These are phyloP conservation scores for Botryotinia narcissicola DNA, from an alignment of 2,329 filamentous ascomycete species.

Conservation along the genomic window DNA sequence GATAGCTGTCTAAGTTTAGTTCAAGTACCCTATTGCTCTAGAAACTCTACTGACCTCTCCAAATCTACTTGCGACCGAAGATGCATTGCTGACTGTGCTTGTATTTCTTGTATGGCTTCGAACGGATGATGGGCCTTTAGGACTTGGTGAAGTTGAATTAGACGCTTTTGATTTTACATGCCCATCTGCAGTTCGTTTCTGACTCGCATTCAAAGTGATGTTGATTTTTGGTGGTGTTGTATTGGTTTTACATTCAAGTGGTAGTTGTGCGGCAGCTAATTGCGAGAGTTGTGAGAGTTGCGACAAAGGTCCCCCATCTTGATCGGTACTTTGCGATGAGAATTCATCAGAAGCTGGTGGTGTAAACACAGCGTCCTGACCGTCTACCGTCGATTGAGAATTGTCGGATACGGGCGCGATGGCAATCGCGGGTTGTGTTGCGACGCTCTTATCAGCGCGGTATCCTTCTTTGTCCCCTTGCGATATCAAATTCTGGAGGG, in stretches of 20 bases:
- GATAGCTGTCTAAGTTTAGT: conserved; percentile 36
- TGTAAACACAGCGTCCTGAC: conserved; percentile 43
- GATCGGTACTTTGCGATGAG: conserved; percentile 42
- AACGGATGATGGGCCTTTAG: conserved; percentile 15
- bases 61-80: conserved; percentile 65
- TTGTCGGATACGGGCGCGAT: conserved; percentile 41
- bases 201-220: conserved; percentile 42
- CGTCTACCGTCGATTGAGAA: conserved; percentile 46
- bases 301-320: conserved; percentile 50
- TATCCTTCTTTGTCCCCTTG: not conserved
- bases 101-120: conserved; percentile 66
- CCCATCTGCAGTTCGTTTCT: conserved; percentile 77
- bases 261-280: conserved; percentile 52
- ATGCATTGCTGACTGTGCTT: conserved; percentile 62
- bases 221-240: conserved; percentile 27
- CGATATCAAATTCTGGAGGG: conserved; percentile 13
- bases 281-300: conserved; percentile 56
- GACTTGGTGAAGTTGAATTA: conserved; percentile 48
- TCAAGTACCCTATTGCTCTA: conserved; percentile 4
- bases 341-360: conserved; percentile 40
- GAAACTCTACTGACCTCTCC: conserved; percentile 62
- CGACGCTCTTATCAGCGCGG: not conserved
- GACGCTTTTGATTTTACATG: conserved; percentile 58
- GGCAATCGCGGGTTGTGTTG: conserved; percentile 13
- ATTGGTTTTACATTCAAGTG: conserved; percentile 27